These are phyloP conservation scores for Euryodendron excelsum DNA, from an alignment of 148 eudicot species.

Conservation along the genomic window DNA sequence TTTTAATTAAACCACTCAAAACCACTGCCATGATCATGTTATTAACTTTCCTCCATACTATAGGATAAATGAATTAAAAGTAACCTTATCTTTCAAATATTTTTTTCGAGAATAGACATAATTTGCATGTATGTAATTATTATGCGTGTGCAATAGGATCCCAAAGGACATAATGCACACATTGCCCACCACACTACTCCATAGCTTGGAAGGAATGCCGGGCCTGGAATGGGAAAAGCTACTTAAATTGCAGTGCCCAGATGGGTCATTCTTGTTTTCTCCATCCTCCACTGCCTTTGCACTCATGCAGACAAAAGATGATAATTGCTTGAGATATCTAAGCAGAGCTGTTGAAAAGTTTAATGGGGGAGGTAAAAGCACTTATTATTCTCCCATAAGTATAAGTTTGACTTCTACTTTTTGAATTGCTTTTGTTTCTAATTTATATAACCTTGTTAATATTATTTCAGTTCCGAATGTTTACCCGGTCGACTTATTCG, in stretches of 20 bases:
- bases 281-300: constrained; percentile 98
- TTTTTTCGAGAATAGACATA: too few species aligned
- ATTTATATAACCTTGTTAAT: neutral
- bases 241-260: constrained; percentile 57
- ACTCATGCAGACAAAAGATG: constrained; percentile 76
- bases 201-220: constrained; percentile 81
- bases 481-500: constrained; percentile 69
- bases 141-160: constrained; percentile 44
- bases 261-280: constrained; percentile 91
- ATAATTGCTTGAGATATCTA: constrained; percentile 64
- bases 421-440: too few species aligned
- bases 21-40: constrained; percentile 13
- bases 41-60: neutral
- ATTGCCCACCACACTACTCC: constrained; percentile 80
- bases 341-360: constrained; percentile 51
- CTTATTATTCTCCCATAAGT: too few species aligned
- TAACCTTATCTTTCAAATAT: neutral
- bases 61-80: neutral
- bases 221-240: constrained; percentile 78
- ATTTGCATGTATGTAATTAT: too few species aligned
- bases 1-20: neutral
- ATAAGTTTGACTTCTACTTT: too few species aligned
- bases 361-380: constrained; percentile 91
- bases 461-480: constrained; percentile 51
- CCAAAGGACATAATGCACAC: constrained; percentile 73